Evolutionary conservation across 2,329 filamentous ascomycete genomes (phyloP).

Genomic region (Juglanconis oblonga): DNA sequence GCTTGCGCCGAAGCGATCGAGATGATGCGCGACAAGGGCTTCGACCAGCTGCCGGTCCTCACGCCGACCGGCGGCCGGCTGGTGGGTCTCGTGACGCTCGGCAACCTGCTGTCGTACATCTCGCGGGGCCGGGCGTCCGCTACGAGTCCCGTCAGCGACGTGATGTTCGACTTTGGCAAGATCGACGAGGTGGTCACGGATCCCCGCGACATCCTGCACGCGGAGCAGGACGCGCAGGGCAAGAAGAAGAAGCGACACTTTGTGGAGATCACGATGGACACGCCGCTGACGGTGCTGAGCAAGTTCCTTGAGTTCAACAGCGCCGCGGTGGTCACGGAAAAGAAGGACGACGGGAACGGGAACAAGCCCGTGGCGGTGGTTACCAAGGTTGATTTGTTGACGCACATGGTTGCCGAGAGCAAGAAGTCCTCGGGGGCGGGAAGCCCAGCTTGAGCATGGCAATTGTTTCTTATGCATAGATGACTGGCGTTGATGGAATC

Average conservation of each 20-base stretch:
- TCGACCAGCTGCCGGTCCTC: constrained; percentile 94
- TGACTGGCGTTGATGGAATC: constrained; percentile 4
- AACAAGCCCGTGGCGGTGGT: constrained; percentile 84
- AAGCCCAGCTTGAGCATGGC: constrained; percentile 14
- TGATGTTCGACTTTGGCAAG: constrained; percentile 95
- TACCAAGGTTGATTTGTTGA: constrained; percentile 93
- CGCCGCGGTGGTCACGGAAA: constrained; percentile 89
- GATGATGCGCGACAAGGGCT: constrained; percentile 96
- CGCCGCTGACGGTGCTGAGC: constrained; percentile 76
- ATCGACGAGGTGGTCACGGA: constrained; percentile 91
- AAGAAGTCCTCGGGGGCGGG: constrained; percentile 33
- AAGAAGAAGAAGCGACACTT: constrained; percentile 68
- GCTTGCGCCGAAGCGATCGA: constrained; percentile 87
- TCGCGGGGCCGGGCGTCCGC: constrained; percentile 76
- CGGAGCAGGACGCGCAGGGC: constrained; percentile 33
- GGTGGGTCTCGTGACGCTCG: constrained; percentile 89
- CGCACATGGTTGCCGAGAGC: constrained; percentile 75
- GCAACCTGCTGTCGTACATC: constrained; percentile 89
- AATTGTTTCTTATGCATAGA: constrained; percentile 1
- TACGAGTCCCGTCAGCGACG: constrained; percentile 71
- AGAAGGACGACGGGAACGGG: constrained; percentile 50
- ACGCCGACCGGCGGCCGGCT: constrained; percentile 66
- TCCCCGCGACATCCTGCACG: constrained; percentile 59
- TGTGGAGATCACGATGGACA: constrained; percentile 91
- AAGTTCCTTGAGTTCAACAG: constrained; percentile 98